A percentile compares a stretch with the other conserved stretches of the same genome.
Conservation (phyloP, 2,329 filamentous ascomycete genomes). For the Pseudocercospora fijiensis region DNA sequence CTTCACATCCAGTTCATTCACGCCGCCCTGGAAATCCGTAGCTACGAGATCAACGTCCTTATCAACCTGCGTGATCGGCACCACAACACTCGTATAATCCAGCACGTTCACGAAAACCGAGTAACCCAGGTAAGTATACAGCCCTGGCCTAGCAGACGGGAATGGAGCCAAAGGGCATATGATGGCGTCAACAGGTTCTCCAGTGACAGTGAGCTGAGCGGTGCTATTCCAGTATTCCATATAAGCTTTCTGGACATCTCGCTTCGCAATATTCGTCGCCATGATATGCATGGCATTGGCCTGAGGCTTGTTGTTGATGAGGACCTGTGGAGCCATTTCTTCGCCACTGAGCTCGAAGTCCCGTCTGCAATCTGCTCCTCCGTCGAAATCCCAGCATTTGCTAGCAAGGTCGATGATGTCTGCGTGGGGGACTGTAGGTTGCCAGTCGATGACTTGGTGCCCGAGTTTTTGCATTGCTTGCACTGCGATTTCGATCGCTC, state of each 20-base stretch:
- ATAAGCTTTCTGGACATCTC: conserved; percentile 58
- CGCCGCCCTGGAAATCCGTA: conserved; percentile 34
- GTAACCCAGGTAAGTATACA: conserved; percentile 52
- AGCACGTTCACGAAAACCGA: conserved; percentile 50
- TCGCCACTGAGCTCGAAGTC: conserved; percentile 59
- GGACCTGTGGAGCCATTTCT: conserved; percentile 47
- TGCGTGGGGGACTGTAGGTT: conserved; percentile 52
- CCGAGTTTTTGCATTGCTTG: conserved; percentile 53
- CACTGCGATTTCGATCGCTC: conserved; percentile 55
- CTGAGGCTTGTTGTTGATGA: conserved; percentile 41
- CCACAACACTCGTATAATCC: conserved; percentile 48
- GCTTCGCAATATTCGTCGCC: conserved; percentile 53
- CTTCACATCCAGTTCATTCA: conserved; percentile 44
- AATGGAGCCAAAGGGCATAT: conserved; percentile 54
- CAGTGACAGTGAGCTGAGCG: conserved; percentile 48
- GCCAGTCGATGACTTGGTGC: conserved; percentile 61
- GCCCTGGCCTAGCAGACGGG: conserved; percentile 49
- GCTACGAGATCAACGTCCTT: conserved; percentile 50
- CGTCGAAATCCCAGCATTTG: conserved; percentile 49
- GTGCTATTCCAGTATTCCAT: conserved; percentile 65
- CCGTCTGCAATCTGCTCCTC: conserved; percentile 52
- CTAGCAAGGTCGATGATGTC: conserved; percentile 39
- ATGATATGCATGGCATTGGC: conserved; percentile 47
- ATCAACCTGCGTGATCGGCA: conserved; percentile 58
- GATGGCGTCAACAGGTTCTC: conserved; percentile 54